Conservation (phyloP, 495 filamentous ascomycete species). For the Aspergillus steynii region DNA sequence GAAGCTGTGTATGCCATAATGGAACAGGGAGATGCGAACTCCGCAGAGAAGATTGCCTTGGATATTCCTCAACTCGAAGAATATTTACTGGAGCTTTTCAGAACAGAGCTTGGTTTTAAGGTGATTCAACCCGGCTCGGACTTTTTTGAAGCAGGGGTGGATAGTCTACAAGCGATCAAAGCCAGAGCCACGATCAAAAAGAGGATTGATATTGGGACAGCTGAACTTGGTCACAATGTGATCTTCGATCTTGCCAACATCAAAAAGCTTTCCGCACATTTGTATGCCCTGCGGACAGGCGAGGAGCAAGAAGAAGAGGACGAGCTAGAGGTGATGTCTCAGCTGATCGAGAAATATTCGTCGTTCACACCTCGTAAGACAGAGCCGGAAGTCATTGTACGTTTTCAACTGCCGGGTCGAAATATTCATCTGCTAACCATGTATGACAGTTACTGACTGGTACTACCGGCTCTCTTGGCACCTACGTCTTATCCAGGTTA, state of each 20-base stretch:
- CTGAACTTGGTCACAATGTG: constrained; percentile 41
- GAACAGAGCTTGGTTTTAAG: constrained; percentile 22
- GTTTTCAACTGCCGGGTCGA: constrained; percentile 21
- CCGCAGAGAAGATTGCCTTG: constrained; percentile 18
- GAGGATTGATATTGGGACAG: constrained; percentile 33
- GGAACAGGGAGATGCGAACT: constrained; percentile 3
- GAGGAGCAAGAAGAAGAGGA: constrained; percentile 28
- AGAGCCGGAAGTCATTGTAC: constrained; percentile 14
- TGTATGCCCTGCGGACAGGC: constrained; percentile 26
- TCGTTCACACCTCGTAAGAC: constrained; percentile 13
- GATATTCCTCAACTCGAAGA: constrained; percentile 21
- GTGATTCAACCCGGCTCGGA: constrained; percentile 34
- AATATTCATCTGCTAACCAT: constrained; percentile 5
- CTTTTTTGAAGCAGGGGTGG: constrained; percentile 54
- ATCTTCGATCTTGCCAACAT: constrained; percentile 47
- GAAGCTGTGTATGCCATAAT: constrained; percentile 35
- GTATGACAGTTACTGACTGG: constrained; percentile 49
- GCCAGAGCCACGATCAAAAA: constrained; percentile 45
- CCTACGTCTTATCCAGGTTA: constrained; percentile 53
- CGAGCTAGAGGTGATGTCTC: constrained; percentile 27
- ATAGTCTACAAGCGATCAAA: constrained; percentile 54
- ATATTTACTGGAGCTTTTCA: constrained; percentile 29
- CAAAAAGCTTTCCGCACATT: constrained; percentile 30
- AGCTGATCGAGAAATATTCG: constrained; percentile 40
- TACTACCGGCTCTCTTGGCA: constrained; percentile 61